Conservation (phyloP, 2,329 filamentous ascomycete genomes). For the Aotearoamyces nothofagi region DNA sequence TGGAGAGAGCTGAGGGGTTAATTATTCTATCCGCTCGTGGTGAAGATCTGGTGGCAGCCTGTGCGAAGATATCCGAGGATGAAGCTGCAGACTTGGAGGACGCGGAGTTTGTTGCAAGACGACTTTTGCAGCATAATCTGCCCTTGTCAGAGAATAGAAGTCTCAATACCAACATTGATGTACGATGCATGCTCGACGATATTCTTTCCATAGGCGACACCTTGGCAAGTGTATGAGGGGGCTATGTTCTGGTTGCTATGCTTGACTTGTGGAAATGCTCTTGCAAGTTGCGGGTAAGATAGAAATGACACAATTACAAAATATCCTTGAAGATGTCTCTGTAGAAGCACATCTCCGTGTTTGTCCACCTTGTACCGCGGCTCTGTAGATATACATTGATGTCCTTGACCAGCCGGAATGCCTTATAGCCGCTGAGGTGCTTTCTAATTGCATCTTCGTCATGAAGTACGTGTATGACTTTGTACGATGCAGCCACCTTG, state of each 20-base stretch:
- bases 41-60: slow-evolving; percentile 62
- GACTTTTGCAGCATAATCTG: slow-evolving; percentile 31
- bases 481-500: too few relatives aligned
- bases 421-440: too few relatives aligned
- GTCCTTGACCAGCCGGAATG: too few relatives aligned
- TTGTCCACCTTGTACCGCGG: too few relatives aligned
- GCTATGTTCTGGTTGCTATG: too few relatives aligned
- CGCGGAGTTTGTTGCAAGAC: slow-evolving; percentile 46
- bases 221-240: neutral
- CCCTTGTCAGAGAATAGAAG: slow-evolving; percentile 8
- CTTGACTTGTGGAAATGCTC: too few relatives aligned
- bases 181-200: slow-evolving; percentile 14
- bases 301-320: too few relatives aligned
- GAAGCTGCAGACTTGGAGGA: slow-evolving; percentile 53
- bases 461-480: slow-evolving; percentile 30
- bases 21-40: slow-evolving; percentile 52
- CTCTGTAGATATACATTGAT: too few relatives aligned
- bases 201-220: slow-evolving; percentile 7
- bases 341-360: too few relatives aligned
- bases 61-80: slow-evolving; percentile 45
- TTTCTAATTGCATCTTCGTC: slow-evolving; percentile 61
- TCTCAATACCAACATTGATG: slow-evolving; percentile 7
- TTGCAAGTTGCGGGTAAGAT: too few relatives aligned
- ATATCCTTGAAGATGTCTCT: too few relatives aligned
- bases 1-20: slow-evolving; percentile 63